Evolutionary conservation across 208 protist species (phyloP).

Genomic region (Entamoeba moshkovskii): DNA sequence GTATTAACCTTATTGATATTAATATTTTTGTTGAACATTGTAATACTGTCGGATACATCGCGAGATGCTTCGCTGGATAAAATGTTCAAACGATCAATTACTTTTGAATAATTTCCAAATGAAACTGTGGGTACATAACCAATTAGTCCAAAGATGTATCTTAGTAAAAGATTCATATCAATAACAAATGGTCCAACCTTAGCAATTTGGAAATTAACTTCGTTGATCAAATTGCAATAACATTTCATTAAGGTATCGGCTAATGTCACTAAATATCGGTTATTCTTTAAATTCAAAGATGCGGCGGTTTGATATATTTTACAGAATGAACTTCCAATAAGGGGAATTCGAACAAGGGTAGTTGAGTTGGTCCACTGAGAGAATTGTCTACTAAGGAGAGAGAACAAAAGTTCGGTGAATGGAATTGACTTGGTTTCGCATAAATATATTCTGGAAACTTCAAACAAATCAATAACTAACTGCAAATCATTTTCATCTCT

Average conservation of each 20-base stretch:
- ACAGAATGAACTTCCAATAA: neutral
- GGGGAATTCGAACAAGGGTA: neutral
- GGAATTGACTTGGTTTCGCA: neutral
- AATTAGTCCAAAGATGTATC: neutral
- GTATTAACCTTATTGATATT: neutral
- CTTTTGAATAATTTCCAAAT: neutral
- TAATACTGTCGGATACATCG: neutral
- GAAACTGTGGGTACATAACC: neutral
- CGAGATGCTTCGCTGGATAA: neutral
- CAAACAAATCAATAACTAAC: neutral
- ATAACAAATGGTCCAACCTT: neutral
- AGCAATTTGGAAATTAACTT: neutral
- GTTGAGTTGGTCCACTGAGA: neutral
- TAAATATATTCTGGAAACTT: neutral
- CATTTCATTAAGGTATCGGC: neutral
- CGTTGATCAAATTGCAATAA: neutral
- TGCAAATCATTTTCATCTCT: neutral
- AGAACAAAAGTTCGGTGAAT: neutral
- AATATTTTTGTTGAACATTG: slow-evolving; percentile 2
- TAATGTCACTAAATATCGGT: neutral
- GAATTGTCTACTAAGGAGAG: neutral
- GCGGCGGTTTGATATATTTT: neutral
- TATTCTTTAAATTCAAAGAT: neutral
- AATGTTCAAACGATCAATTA: neutral
- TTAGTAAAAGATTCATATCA: neutral